phyloP scores from a whole-genome alignment of 176 grass and related monocot genomes.

The Hsuehochloa calcarea region DNA sequence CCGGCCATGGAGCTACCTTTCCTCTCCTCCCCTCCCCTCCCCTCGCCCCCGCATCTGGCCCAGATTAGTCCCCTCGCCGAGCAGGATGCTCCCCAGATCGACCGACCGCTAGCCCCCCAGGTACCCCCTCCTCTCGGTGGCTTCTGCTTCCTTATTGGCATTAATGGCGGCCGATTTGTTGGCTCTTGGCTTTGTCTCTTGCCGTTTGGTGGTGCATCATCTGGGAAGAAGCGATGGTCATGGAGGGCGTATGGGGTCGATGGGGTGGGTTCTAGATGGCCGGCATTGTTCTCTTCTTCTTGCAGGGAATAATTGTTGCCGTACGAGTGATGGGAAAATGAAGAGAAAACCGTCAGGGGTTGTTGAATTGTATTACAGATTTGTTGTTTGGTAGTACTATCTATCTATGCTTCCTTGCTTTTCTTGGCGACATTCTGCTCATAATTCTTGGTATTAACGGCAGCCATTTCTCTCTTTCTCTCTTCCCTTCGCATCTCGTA shows the following conservation, averaged over 20 bases:
- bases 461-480: neutral
- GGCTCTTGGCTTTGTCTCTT: neutral
- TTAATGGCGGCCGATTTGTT: neutral
- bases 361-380: slow-evolving; percentile 10
- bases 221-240: neutral
- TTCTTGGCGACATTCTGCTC: slow-evolving; percentile 1
- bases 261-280: neutral
- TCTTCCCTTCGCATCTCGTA: neutral
- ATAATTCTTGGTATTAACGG: neutral
- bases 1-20: slow-evolving; percentile 26
- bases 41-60: slow-evolving; percentile 13
- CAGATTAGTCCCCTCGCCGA: neutral
- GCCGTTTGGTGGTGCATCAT: neutral
- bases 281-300: neutral
- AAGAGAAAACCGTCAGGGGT: neutral
- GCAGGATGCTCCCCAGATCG: slow-evolving; percentile 21
- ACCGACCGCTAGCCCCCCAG: slow-evolving; percentile 15
- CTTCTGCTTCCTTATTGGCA: neutral
- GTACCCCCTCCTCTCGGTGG: neutral
- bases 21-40: slow-evolving; percentile 6
- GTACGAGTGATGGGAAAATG: neutral
- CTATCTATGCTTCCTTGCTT: neutral
- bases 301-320: neutral
- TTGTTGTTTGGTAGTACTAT: neutral
- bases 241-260: neutral